Conservation (phyloP, 2,329 filamentous ascomycete species). For the Verticillium isaacii region DNA sequence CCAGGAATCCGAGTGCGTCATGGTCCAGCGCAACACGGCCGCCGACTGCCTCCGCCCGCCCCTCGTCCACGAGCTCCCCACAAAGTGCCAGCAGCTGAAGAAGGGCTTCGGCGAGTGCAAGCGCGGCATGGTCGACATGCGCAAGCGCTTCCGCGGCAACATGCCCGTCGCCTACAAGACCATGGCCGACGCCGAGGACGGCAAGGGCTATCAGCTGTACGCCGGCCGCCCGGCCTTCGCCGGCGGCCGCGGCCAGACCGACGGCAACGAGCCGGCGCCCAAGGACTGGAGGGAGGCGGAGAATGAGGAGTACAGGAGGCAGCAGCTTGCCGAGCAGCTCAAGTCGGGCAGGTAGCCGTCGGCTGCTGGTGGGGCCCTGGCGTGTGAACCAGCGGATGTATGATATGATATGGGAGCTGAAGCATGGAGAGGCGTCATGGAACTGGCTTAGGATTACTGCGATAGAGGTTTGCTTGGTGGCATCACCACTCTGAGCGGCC, state of each 20-base stretch:
- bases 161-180: conserved; percentile 68
- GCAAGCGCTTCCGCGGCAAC: conserved; percentile 95
- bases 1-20: conserved; percentile 93
- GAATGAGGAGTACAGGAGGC: conserved; percentile 54
- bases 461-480: too few relatives aligned
- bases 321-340: conserved; percentile 21
- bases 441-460: too few relatives aligned
- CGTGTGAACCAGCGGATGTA: not conserved
- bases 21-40: conserved; percentile 82
- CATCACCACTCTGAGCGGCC: too few relatives aligned
- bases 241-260: conserved; percentile 58
- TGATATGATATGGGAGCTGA: not conserved
- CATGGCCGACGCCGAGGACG: conserved; percentile 56
- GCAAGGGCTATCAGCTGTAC: conserved; percentile 67
- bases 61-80: conserved; percentile 75
- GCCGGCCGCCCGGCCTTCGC: conserved; percentile 69
- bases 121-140: conserved; percentile 95
- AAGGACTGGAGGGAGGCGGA: conserved; percentile 61
- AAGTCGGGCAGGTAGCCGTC: conserved; percentile 11
- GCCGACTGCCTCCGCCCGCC: conserved; percentile 84
- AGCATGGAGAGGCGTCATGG: not conserved
- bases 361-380: not conserved
- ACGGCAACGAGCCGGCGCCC: conserved; percentile 59
- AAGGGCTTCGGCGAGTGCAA: conserved; percentile 94
- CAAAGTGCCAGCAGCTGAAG: conserved; percentile 86